Evolutionary conservation across 2,329 filamentous ascomycete species (phyloP).

Genomic region (Botryotinia calthae): DNA sequence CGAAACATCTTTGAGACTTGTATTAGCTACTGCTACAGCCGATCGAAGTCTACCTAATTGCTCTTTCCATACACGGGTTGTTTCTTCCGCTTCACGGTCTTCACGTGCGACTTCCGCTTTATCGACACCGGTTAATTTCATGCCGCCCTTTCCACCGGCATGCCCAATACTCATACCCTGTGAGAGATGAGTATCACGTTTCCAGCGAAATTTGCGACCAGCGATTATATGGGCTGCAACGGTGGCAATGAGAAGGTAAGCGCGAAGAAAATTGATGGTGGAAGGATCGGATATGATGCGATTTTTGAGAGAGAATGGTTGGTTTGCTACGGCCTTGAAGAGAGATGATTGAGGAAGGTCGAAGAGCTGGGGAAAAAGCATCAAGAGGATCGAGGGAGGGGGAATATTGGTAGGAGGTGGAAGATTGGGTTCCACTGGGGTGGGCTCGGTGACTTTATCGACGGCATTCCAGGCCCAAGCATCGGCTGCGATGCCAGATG

Average conservation of each 20-base stretch:
- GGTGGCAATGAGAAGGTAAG: constrained; percentile 60
- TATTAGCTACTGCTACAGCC: constrained; percentile 65
- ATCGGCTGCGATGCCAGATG: constrained; percentile 26
- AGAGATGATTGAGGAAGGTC: constrained; percentile 61
- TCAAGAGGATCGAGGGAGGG: constrained; percentile 78
- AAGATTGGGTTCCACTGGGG: constrained; percentile 9
- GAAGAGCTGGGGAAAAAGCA: constrained; percentile 71
- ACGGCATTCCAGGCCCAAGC: constrained; percentile 38
- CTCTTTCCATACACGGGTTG: constrained; percentile 70
- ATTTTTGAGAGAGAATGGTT: constrained; percentile 57
- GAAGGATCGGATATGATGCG: constrained; percentile 61
- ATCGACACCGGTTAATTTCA: constrained; percentile 88
- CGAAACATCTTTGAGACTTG: constrained; percentile 36
- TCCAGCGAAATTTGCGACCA: constrained; percentile 84
- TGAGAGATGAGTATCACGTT: constrained; percentile 78
- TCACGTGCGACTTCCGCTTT: constrained; percentile 79
- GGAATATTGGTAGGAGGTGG: constrained; percentile 68
- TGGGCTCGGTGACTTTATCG: constrained; percentile 28
- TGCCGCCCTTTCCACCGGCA: constrained; percentile 73
- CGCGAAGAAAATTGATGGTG: constrained; percentile 61
- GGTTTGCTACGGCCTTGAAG: constrained; percentile 62
- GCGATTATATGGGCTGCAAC: constrained; percentile 79
- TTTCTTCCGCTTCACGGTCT: constrained; percentile 79
- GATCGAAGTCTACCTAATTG: constrained; percentile 73
- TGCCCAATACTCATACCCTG: constrained; percentile 84